These are phyloP conservation scores for Penicillium italicum DNA, from an alignment of 2,329 filamentous ascomycete species.

Conservation along the genomic window DNA sequence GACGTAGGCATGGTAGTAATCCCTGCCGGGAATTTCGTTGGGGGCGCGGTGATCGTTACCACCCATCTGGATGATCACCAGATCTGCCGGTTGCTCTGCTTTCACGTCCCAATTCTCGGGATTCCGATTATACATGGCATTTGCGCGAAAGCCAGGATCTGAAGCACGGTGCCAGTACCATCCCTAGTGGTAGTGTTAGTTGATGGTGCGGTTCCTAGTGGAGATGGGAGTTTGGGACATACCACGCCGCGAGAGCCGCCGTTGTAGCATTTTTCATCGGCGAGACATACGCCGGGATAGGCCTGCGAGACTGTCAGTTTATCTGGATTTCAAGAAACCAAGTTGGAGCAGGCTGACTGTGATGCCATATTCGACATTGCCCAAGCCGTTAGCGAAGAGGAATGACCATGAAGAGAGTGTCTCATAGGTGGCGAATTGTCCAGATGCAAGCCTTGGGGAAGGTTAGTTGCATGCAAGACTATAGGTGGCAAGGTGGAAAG, in stretches of 20 bases:
- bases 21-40: slow-evolving; percentile 40
- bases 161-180: slow-evolving; percentile 59
- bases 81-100: slow-evolving; percentile 33
- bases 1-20: slow-evolving; percentile 43
- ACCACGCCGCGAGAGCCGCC: slow-evolving; percentile 49
- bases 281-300: slow-evolving; percentile 58
- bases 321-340: background rate
- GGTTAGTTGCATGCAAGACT: slow-evolving; percentile 43
- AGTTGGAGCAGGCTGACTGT: slow-evolving; percentile 32
- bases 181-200: slow-evolving; percentile 24
- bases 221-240: background rate
- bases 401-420: slow-evolving; percentile 56
- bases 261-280: slow-evolving; percentile 56
- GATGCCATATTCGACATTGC: slow-evolving; percentile 57
- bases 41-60: slow-evolving; percentile 46
- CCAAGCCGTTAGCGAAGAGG: slow-evolving; percentile 54
- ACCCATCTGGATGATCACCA: slow-evolving; percentile 47
- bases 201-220: background rate
- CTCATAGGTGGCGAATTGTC: slow-evolving; percentile 59
- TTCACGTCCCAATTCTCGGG: slow-evolving; percentile 31
- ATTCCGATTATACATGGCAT: slow-evolving; percentile 39
- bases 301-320: slow-evolving; percentile 19
- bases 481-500: background rate
- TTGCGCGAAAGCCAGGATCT: slow-evolving; percentile 51
- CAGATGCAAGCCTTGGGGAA: slow-evolving; percentile 51